A percentile compares a stretch with the other conserved stretches of the same genome.
Evolutionary conservation across 192 early-diverging fungal genomes (phyloP).

Genomic region (Coemansia sp.): DNA sequence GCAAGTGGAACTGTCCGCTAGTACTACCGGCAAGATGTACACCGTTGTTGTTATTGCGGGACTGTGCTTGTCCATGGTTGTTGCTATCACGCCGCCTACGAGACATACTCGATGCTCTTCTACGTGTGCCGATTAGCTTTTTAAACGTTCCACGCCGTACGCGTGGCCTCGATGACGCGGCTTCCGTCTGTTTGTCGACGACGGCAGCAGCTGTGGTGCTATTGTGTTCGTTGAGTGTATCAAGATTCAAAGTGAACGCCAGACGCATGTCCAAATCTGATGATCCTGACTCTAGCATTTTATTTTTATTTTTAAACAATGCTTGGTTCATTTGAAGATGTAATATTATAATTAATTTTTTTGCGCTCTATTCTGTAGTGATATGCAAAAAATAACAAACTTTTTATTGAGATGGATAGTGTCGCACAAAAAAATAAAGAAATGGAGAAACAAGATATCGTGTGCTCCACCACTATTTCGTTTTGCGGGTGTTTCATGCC

Average conservation of each 20-base stretch:
- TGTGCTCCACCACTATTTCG: too few relatives aligned
- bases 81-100: too few relatives aligned
- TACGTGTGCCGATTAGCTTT: slow-evolving; percentile 5
- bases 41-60: not conserved
- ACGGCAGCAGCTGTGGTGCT: not conserved
- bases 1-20: slow-evolving; percentile 1
- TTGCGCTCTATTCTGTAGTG: too few relatives aligned
- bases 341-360: too few relatives aligned
- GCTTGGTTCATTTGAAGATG: too few relatives aligned
- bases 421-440: too few relatives aligned
- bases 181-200: not conserved
- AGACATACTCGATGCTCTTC: not conserved
- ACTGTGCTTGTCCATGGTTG: not conserved
- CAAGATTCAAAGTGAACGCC: not conserved
- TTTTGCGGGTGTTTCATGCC: too few relatives aligned
- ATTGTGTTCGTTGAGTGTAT: not conserved
- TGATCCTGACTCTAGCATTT: not conserved
- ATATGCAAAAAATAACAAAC: too few relatives aligned
- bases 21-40: not conserved
- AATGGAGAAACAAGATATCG: too few relatives aligned
- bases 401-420: too few relatives aligned
- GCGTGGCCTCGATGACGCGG: not conserved
- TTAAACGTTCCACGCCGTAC: slow-evolving; percentile 6
- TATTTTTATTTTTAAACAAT: not conserved
- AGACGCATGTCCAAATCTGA: not conserved